A percentile compares a stretch with the other conserved stretches of the same genome.
Evolutionary conservation across 768 basidiomycete species (phyloP).

Genomic region (Hebeloma cylindrosporum): DNA sequence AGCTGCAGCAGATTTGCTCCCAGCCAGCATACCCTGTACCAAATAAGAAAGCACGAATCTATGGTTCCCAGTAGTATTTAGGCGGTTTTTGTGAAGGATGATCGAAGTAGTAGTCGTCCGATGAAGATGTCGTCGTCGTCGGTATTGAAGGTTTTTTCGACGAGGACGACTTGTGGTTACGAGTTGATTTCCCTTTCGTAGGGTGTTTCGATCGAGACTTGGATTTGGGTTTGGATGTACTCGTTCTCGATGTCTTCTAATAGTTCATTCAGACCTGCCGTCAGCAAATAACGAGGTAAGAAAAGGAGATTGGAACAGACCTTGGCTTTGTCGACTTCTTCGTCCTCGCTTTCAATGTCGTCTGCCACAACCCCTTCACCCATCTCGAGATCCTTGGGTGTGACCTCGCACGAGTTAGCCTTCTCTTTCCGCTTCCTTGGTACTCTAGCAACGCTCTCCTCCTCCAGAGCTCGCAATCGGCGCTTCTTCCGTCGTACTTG

Average conservation of each 20-base stretch:
- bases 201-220: conserved; percentile 3
- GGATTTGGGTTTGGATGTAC: conserved; percentile 11
- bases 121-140: conserved; percentile 9
- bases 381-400: conserved; percentile 14
- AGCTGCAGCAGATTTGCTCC: too few relatives aligned
- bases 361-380: conserved; percentile 1
- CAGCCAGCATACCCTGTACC: too few relatives aligned
- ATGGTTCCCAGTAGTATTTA: conserved; percentile 36
- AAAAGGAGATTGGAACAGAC: not conserved
- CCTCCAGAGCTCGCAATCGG: conserved; percentile 6
- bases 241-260: conserved; percentile 4
- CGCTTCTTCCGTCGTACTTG: conserved; percentile 28
- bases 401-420: conserved; percentile 2
- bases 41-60: too few relatives aligned
- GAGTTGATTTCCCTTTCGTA: too few relatives aligned
- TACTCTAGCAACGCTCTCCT: not conserved
- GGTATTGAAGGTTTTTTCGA: conserved; percentile 6
- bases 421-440: conserved; percentile 9
- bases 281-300: not conserved
- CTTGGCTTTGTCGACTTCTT: conserved; percentile 10
- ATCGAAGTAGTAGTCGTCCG: conserved; percentile 26
- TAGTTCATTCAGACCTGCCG: not conserved
- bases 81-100: conserved; percentile 29
- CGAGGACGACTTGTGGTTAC: conserved; percentile 9
- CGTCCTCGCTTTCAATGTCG: conserved; percentile 10